Conservation (phyloP, 805 yeast genomes). For the Citeromyces matritensis region DNA sequence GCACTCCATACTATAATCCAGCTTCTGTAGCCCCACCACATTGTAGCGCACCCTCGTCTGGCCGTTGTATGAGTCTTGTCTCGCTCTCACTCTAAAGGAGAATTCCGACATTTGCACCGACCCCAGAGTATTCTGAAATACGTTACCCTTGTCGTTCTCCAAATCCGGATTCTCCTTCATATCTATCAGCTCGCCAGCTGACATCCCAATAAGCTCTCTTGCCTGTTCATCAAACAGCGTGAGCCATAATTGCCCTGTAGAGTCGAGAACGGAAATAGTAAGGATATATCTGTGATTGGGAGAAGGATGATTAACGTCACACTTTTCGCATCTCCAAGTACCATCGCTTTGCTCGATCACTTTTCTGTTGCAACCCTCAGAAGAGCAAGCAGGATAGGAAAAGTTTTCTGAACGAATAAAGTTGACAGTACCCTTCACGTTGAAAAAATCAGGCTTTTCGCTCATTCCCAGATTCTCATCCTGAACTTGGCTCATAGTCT, state of each 20-base stretch:
- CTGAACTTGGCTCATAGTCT: conserved; percentile 50
- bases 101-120: conserved; percentile 48
- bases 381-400: conserved; percentile 80
- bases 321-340: conserved; percentile 88
- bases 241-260: conserved; percentile 74
- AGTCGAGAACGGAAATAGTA: conserved; percentile 64
- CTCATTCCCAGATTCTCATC: conserved; percentile 54
- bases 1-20: conserved; percentile 47
- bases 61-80: conserved; percentile 75
- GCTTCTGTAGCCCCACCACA: conserved; percentile 32
- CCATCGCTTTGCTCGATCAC: conserved; percentile 61
- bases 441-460: conserved; percentile 71
- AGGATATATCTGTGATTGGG: conserved; percentile 76
- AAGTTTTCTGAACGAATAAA: conserved; percentile 62
- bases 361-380: conserved; percentile 71
- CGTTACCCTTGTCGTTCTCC: conserved; percentile 22
- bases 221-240: conserved; percentile 84
- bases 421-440: conserved; percentile 58
- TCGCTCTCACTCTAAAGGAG: conserved; percentile 66
- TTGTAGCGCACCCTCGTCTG: conserved; percentile 63
- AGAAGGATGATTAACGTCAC: conserved; percentile 50
- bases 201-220: conserved; percentile 38
- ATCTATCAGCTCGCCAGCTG: conserved; percentile 43
- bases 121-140: conserved; percentile 25
- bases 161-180: conserved; percentile 22